phyloP scores from a whole-genome alignment of 257 asterid genomes.

The Capsicum baccatum region DNA sequence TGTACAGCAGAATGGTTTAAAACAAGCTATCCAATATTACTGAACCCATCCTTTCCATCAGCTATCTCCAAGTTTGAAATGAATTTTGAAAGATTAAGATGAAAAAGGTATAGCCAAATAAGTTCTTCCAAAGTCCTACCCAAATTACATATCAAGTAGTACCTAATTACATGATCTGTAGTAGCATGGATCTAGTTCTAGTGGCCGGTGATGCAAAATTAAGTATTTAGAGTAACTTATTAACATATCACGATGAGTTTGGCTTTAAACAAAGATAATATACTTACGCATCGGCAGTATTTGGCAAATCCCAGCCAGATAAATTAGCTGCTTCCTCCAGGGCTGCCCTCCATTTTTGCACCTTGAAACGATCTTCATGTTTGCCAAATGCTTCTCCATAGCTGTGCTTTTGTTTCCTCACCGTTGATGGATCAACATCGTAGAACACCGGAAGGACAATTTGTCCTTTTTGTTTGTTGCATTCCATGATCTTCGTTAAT shows the following conservation, averaged over 20 bases:
- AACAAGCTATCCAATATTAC: background rate
- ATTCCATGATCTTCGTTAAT: background rate
- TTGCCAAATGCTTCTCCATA: background rate
- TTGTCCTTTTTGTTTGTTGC: background rate
- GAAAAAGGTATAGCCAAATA: too few relatives aligned
- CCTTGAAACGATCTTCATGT: background rate
- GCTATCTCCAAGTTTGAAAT: too few relatives aligned
- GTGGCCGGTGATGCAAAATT: background rate
- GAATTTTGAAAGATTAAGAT: too few relatives aligned
- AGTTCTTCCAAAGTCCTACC: too few relatives aligned
- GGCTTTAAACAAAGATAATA: too few relatives aligned
- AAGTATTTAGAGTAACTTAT: background rate
- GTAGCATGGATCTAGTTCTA: background rate
- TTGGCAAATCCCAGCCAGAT: background rate
- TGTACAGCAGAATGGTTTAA: background rate
- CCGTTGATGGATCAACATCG: background rate
- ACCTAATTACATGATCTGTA: too few relatives aligned
- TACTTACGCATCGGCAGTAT: background rate
- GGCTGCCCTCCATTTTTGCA: background rate
- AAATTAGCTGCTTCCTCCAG: background rate
- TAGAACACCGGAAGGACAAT: background rate
- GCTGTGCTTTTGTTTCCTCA: background rate
- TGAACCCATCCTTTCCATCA: background rate
- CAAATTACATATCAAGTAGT: too few relatives aligned
- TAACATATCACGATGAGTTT: background rate